Conservation (phyloP, 2,329 filamentous ascomycete species). For the Ramichloridium luteum region DNA sequence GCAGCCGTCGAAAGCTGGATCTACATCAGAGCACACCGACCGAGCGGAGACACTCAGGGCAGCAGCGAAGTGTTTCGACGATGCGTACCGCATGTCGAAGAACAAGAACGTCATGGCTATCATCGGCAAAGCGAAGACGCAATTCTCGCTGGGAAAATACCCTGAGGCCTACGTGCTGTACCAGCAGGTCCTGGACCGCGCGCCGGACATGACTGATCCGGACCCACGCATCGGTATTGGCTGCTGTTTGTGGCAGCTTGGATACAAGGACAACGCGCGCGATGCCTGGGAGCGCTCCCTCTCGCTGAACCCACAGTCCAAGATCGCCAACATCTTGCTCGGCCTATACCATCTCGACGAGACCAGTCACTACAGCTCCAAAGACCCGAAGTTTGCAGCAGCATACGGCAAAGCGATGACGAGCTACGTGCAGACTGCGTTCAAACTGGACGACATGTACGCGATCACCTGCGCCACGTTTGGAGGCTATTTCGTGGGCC, state of each 20-base stretch:
- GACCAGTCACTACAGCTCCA: constrained; percentile 69
- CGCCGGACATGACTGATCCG: constrained; percentile 78
- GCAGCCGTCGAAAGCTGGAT: constrained; percentile 58
- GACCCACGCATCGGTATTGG: constrained; percentile 94
- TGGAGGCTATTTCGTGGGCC: constrained; percentile 75
- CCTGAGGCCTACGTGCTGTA: constrained; percentile 72
- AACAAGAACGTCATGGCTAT: constrained; percentile 85
- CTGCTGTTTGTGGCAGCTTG: constrained; percentile 93
- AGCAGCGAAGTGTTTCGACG: constrained; percentile 87
- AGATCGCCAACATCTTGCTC: constrained; percentile 79
- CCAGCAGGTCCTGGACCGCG: constrained; percentile 74
- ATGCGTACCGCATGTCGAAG: constrained; percentile 72
- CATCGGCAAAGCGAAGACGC: constrained; percentile 75
- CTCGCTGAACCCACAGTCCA: constrained; percentile 72
- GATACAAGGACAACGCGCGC: constrained; percentile 86
- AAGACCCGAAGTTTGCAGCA: constrained; percentile 70
- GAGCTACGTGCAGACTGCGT: constrained; percentile 83
- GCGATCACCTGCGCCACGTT: constrained; percentile 86
- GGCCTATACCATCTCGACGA: constrained; percentile 82
- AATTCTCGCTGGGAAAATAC: constrained; percentile 79
- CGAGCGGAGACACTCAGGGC: constrained; percentile 66
- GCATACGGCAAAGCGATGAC: constrained; percentile 92
- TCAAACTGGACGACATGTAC: constrained; percentile 83
- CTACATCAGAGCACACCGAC: constrained; percentile 55
- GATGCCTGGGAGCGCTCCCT: constrained; percentile 79